phyloP scores from a whole-genome alignment of 2,329 filamentous ascomycete genomes.

The Apiospora pterosperma region DNA sequence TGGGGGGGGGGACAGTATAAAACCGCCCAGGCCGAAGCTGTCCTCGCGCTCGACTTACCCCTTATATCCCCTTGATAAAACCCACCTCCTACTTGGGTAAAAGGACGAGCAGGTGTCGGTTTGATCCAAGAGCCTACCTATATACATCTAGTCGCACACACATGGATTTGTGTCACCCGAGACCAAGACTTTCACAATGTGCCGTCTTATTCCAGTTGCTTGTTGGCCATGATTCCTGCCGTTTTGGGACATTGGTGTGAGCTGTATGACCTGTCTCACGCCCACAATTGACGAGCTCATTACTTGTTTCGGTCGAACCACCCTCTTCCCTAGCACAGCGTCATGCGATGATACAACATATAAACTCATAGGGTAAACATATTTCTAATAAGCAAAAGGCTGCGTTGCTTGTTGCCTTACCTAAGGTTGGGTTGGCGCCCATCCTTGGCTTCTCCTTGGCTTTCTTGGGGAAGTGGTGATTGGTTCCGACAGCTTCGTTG shows the following conservation, averaged over 20 bases:
- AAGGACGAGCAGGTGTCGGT: no score
- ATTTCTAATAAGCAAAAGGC: background rate
- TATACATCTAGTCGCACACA: background rate
- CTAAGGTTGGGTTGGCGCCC: background rate
- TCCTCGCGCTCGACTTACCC: background rate
- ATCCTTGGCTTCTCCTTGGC: background rate
- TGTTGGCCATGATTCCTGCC: background rate
- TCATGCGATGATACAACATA: background rate
- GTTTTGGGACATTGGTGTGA: background rate
- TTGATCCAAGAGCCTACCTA: no score
- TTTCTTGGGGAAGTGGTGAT: background rate
- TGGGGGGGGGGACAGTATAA: background rate
- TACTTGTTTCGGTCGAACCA: background rate
- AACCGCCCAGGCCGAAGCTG: background rate
- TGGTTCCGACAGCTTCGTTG: background rate
- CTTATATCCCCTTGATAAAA: background rate
- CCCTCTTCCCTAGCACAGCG: background rate
- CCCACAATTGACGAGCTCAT: background rate
- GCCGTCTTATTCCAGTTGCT: background rate
- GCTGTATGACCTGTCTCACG: background rate
- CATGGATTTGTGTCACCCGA: background rate
- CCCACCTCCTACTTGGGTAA: background rate
- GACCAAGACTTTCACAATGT: background rate
- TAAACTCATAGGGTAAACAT: background rate
- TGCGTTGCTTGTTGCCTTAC: background rate